These are phyloP conservation scores for Eruca vesicaria DNA, from an alignment of 441 rosid species.

Conservation along the genomic window DNA sequence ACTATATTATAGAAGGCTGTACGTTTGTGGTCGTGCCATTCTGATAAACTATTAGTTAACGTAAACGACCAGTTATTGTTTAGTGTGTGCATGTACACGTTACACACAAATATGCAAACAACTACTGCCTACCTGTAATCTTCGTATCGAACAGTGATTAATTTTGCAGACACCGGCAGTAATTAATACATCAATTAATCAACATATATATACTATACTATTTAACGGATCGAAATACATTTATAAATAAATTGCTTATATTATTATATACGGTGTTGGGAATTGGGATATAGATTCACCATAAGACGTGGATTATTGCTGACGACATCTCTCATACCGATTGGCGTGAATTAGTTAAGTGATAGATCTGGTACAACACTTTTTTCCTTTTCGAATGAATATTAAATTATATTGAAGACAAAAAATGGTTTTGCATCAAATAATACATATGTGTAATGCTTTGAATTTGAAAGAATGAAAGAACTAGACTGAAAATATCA, in stretches of 20 bases:
- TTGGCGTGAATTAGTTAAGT: not conserved
- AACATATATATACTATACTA: not conserved
- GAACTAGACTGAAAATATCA: no score
- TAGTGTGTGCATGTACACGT: not conserved
- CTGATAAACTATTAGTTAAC: not conserved
- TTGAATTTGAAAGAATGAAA: no score
- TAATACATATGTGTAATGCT: no score
- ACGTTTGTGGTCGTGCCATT: not conserved
- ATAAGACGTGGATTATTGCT: no score
- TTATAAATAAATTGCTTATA: not conserved
- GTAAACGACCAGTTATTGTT: not conserved
- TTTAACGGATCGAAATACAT: not conserved
- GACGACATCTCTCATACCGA: no score
- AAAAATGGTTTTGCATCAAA: no score
- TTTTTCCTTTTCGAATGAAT: not conserved
- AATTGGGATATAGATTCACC: no score
- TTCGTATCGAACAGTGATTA: not conserved
- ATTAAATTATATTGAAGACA: no score
- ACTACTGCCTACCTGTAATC: not conserved
- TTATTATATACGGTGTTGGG: not conserved
- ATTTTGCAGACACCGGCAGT: not conserved
- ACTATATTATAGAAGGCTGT: not conserved
- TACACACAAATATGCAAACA: not conserved
- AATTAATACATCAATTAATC: not conserved
- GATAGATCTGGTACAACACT: no score